A percentile compares a stretch with the other conserved stretches of the same genome.
phyloP scores from a whole-genome alignment of 2,329 filamentous ascomycete species.

The Drechslera avenae region DNA sequence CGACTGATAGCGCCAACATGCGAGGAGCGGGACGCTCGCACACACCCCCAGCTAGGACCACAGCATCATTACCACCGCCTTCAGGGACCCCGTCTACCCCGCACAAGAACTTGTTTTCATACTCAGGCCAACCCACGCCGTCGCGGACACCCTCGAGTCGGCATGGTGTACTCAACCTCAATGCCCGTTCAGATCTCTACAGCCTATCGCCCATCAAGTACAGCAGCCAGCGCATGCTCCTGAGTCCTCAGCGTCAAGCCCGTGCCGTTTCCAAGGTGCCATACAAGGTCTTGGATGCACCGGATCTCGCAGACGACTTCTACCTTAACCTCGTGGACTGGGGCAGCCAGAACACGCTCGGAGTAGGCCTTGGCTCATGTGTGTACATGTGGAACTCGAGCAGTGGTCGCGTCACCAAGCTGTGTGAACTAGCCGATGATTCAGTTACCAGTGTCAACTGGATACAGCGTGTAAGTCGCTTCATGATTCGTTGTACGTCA shows the following conservation, averaged over 20 bases:
- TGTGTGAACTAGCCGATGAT: conserved; percentile 91
- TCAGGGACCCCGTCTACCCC: conserved; percentile 89
- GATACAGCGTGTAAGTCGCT: conserved; percentile 76
- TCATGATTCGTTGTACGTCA: neutral
- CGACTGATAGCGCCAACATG: conserved; percentile 58
- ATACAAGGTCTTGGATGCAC: conserved; percentile 96
- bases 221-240: conserved; percentile 88
- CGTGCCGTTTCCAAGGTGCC: conserved; percentile 93
- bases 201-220: conserved; percentile 92
- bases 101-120: conserved; percentile 96
- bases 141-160: conserved; percentile 87
- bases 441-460: conserved; percentile 96
- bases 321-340: conserved; percentile 97
- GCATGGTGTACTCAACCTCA: conserved; percentile 79
- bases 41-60: conserved; percentile 74
- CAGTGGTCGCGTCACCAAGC: conserved; percentile 86
- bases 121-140: conserved; percentile 83
- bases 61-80: conserved; percentile 69
- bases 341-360: conserved; percentile 92
- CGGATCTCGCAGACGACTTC: conserved; percentile 95
- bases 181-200: conserved; percentile 91
- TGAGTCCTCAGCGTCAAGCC: conserved; percentile 87
- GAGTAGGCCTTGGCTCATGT: conserved; percentile 87
- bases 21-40: conserved; percentile 74
- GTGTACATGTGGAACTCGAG: conserved; percentile 99